A percentile compares a stretch with the other conserved stretches of the same genome.
Conservation (phyloP, 257 asterid species). For the Gentiana macrophylla region DNA sequence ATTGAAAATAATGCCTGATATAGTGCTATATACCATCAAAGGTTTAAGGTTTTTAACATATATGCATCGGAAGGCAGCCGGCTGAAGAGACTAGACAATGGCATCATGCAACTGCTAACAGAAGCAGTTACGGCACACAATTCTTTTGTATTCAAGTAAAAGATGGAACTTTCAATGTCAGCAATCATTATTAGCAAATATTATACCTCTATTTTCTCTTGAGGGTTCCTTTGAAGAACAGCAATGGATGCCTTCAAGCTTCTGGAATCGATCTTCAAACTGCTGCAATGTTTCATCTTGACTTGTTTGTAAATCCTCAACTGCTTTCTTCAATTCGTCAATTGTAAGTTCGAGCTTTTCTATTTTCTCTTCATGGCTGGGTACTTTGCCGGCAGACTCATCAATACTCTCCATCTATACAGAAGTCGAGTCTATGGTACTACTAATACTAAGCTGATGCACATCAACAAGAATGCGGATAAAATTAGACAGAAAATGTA, state of each 20-base stretch:
- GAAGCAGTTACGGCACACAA: too few species aligned
- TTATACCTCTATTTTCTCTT: conserved; percentile 11
- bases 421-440: conserved; percentile 3
- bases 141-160: not conserved
- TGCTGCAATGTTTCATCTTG: conserved; percentile 15
- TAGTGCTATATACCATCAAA: too few species aligned
- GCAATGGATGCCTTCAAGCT: conserved; percentile 7
- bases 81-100: too few species aligned
- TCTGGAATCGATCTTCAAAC: conserved; percentile 16
- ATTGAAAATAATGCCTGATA: too few species aligned
- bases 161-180: not conserved
- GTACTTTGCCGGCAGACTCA: conserved; percentile 10
- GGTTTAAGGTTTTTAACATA: too few species aligned
- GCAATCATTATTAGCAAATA: not conserved
- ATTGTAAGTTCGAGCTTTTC: conserved; percentile 16
- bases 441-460: not conserved
- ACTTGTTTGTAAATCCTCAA: conserved; percentile 13
- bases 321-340: conserved; percentile 12
- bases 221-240: conserved; percentile 5
- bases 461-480: not conserved
- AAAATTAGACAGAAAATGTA: too few species aligned
- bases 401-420: conserved; percentile 6
- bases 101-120: too few species aligned
- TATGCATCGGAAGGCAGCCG: too few species aligned
- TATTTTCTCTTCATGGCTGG: conserved; percentile 15